phyloP scores from a whole-genome alignment of 441 rosid species.

The Aquilaria agallochum region DNA sequence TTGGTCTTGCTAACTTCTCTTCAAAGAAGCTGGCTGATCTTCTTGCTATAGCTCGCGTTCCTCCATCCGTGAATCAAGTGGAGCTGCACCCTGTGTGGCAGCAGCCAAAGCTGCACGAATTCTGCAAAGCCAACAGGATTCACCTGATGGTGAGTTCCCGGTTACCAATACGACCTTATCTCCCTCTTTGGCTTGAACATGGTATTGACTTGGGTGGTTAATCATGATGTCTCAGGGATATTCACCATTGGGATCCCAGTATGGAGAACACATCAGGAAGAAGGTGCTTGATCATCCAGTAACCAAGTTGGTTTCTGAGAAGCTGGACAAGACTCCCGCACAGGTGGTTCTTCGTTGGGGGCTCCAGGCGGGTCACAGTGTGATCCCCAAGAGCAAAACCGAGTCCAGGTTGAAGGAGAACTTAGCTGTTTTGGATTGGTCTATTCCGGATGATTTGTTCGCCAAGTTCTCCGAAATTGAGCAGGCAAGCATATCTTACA shows the following conservation, averaged over 20 bases:
- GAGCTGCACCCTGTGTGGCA: slow-evolving; percentile 55
- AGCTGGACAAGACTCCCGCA: slow-evolving; percentile 20
- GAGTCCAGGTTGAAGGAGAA: slow-evolving; percentile 35
- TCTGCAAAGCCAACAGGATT: slow-evolving; percentile 39
- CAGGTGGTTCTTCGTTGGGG: slow-evolving; percentile 35
- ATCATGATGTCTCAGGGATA: slow-evolving; percentile 14
- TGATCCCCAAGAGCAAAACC: slow-evolving; percentile 30
- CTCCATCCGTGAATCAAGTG: slow-evolving; percentile 67
- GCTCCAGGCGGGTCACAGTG: slow-evolving; percentile 29
- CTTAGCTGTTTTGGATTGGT: slow-evolving; percentile 30
- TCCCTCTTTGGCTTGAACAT: too few relatives aligned
- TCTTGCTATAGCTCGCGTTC: slow-evolving; percentile 32
- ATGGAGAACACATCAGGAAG: slow-evolving; percentile 14
- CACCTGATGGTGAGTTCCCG: slow-evolving; percentile 35
- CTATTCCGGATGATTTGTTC: slow-evolving; percentile 24
- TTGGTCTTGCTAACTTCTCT: slow-evolving; percentile 52
- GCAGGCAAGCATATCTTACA: slow-evolving; percentile 12
- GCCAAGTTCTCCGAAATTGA: slow-evolving; percentile 11
- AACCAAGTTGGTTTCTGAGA: slow-evolving; percentile 13
- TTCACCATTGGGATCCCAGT: slow-evolving; percentile 31
- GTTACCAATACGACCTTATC: too few relatives aligned
- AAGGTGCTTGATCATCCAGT: slow-evolving; percentile 26
- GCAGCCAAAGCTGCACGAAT: slow-evolving; percentile 29
- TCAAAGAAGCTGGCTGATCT: slow-evolving; percentile 37
- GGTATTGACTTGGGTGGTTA: too few relatives aligned